Base-by-base conservation (phyloP, 352 stramenopile genomes). In the Pythium pectinolyticum region DNA sequence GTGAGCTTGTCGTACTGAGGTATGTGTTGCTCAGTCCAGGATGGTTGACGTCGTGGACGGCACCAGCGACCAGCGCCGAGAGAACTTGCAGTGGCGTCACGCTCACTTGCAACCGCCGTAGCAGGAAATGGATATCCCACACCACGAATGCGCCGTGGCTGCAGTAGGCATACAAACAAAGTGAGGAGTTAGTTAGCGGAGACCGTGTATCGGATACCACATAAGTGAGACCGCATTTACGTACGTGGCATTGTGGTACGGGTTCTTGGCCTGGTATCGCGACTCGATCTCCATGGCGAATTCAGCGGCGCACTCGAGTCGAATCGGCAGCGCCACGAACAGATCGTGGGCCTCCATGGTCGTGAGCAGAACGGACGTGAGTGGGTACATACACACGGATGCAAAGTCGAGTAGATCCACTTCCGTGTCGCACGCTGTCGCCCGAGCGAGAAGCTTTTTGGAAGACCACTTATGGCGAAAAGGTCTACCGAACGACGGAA, bases 21-120 rank as follows among this genome's bases (percentile, higher is more conserved):
- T 95, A 98, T 32, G 74, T 72, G 73, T 98, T 98, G 64, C 87
- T 98, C 17, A 94, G 83, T 11, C 95, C 95, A 0, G 89, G 86
- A 68, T 98, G 95, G 46, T 92, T 96, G 12, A 98, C 78, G 64
- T 98, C 95, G 64, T 98, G 95, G 25, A 95, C 77, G 2, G 95
- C 74, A 5, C 85, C 91, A n/a, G 92, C 88, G 12, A 98, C 58
- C 2, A 98, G 64, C 14, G 95, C 79, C n/a, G 88, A 86, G 34
- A 91, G 81, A 12, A 88, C 37, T 22, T 93, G 78, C 4, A 89
- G 53, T 0, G 81, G 65, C 7, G 72, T 70, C 15, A 67, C 70
- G 8, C 67, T 56, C 3, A 72, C 64, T 32, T 84, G 67, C 1
- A 90, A 68, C 1, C 74, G 72, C 3, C 68, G 73, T 9, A 93